A percentile compares a stretch with the other conserved stretches of the same genome.
Conservation (phyloP, 202 grass and related monocot species). For the Hordeum pubiflorum region DNA sequence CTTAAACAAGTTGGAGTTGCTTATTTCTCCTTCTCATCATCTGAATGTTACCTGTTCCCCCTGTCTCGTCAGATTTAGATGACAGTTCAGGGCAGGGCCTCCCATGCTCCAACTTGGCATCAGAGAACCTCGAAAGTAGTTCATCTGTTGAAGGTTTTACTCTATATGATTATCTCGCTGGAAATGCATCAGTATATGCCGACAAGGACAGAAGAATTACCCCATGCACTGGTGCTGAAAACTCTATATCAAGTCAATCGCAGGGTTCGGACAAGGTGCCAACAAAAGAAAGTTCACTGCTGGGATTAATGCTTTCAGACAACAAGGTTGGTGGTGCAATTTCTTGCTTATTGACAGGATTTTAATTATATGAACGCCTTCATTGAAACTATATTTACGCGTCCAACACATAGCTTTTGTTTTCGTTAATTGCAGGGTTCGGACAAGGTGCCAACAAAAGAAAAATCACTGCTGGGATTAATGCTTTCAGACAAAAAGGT, state of each 20-base stretch:
- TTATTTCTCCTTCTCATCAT: slow-evolving; percentile 3
- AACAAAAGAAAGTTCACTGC: slow-evolving; percentile 8
- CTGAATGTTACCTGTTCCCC: neutral
- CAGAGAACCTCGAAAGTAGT: neutral
- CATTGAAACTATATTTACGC: neutral
- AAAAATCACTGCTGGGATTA: slow-evolving; percentile 8
- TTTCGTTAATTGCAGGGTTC: neutral
- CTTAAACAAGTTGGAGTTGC: neutral
- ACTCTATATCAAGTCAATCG: neutral
- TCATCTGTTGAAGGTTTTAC: neutral
- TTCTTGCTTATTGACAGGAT: neutral
- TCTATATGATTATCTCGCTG: slow-evolving; percentile 1
- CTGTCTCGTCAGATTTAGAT: slow-evolving; percentile 2
- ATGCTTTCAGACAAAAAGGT: slow-evolving; percentile 35
- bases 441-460: neutral
- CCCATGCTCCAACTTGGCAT: neutral
- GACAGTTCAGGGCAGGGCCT: neutral
- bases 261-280: neutral
- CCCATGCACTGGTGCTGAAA: neutral
- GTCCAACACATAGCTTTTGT: neutral
- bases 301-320: slow-evolving; percentile 24
- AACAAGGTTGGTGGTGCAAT: slow-evolving; percentile 25
- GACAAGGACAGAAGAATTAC: neutral
- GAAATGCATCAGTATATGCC: neutral
- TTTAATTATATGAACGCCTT: neutral